Evolutionary conservation across 2,329 filamentous ascomycete genomes (phyloP), one percentile per base, ranked within the genome.

Genomic region (Epichloe hybrida): DNA sequence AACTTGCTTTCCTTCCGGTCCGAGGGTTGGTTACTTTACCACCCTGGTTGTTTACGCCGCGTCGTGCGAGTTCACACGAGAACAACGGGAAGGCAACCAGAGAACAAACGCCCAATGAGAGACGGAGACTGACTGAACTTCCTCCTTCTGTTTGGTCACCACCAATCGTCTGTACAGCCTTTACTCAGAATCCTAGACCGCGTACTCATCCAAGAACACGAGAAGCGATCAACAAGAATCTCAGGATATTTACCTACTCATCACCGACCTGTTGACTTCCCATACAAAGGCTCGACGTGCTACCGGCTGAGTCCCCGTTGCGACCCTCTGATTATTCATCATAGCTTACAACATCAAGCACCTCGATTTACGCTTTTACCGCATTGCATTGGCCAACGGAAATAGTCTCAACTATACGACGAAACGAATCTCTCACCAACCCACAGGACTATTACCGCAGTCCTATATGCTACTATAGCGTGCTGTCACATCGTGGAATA

Each of bases 11-110:
- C 43, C 37, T 13, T 48, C 40, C 49, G 39, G 40, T 27, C 27
- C 3, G 27, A 27, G 27, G 27, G 27, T 27, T 8, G 41, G 20
- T 52, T 49, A 31, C 45, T n/a, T 50, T 46, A 31, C 50, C 46
- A 49, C 54, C 50, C 51, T 20, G 42, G 48, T 47, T 49, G 49
- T 39, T 49, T 48, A 46, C 44, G 46, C 37, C 50, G 49, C 41
- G 46, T 49, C 49, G 41, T 36, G 36, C 31, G 42, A 46, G 43
- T 48, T 35, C 44, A 49, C 20, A 17, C 48, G 50, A 41, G 48
- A 50, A 49, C 42, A 55, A 49, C 49, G 49, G 46, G 50, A 49
- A 43, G 42, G 38, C 34, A 49, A 34, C 38, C 42, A 39, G 35
- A 43, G 27, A 27, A 8, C 27, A 21, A 23, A 37, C 40, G 40